Evolutionary conservation across 371 early-diverging fungal genomes (phyloP), one percentile per base, ranked within the genome.

Genomic region (Haplosporangium sp.): DNA sequence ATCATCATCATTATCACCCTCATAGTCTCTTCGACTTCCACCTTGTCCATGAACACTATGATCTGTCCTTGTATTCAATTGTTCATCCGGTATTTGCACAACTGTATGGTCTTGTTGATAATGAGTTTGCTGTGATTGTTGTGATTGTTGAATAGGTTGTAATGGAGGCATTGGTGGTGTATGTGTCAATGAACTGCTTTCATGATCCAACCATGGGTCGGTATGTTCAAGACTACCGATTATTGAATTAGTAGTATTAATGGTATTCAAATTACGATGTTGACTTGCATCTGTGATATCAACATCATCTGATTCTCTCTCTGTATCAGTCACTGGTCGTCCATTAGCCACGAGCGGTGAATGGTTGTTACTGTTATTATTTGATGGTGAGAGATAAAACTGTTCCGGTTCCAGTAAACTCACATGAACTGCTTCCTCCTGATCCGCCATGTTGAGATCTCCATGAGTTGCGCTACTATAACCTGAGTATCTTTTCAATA

Each of bases 391-490:
- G 60, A 76, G 70, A 38, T 69, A 72, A 59, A 69, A 69, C 38
- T 77, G 78, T 13, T 69, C 73, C 27, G 57, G 70, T 44, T 66
- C 78, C 19, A 77, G 50, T 0, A 77, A 38, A 11, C 73, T 70
- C 3, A 73, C 74, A 50, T 70, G 69, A 27, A 58, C 74, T 34
- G 65, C 63, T 2, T 72, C 78, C 15, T 78, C 77, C 15, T 57
- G 67, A 64, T 73, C 73, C 19, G 47, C 50, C 60, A 71, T 71
- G 39, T 59, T 71, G 39, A 65, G 59, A 40, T 71, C 72, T 17
- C 62, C 61, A 13, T 69, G 65, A 17, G 55, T 34, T 7, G 75
- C 75, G 11, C 70, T 69, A 44, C 55, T 48, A 19, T 75, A 75
- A 37, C 75, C 75, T 11, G 69, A 38, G 37, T 75, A 65, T 47